Base-by-base conservation (phyloP, 2,329 filamentous ascomycete species). In the Trichoderma atrobrunneum region DNA sequence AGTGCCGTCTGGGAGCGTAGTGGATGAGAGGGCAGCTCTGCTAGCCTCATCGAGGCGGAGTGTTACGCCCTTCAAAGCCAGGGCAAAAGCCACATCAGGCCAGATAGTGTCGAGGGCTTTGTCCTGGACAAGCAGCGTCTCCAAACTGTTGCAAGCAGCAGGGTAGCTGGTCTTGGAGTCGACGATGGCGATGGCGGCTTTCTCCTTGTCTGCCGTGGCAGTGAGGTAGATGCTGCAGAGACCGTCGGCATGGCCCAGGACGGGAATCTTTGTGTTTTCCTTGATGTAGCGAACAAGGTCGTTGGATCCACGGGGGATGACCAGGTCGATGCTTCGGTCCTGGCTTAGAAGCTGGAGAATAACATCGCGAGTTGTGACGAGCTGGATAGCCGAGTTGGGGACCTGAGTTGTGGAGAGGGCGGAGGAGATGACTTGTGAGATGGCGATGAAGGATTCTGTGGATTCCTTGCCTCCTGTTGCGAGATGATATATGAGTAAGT, bases 131-230 rank as follows among this genome's bases (percentile, higher is more conserved):
- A 99, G 89, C 11, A 99, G 87, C 1, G 94, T 97, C 83, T 99
- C 96, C n/a, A 95, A 84, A 56, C 92, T 91, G 84, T 99, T 99
- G 86, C 96, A 99, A 16, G 95, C 96, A 48, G 96, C 96, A 1
- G 95, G 94, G 79, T 99, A 99, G 81, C 92, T 93, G 30, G 93
- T 94, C 84, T 99, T 99, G 61, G 95, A 92, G 83, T 99, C 96
- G 70, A 97, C 86, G 62, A 98, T 85, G 70, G 97, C 92, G 74
- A 89, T 89, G 24, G 88, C 87, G 14, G 94, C 93, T 83, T 93
- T 91, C 57, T 87, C 84, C 51, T 86, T 82, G 77, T 97, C 91
- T 62, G 93, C 95, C 72, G 94, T 93, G 12, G 87, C 85, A 77
- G 96, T 92, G 66, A 99, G 87, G 82, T 96, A 99, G 74, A 94